Evolutionary conservation across 257 asterid genomes (phyloP).

Genomic region (Asclepias syriaca): DNA sequence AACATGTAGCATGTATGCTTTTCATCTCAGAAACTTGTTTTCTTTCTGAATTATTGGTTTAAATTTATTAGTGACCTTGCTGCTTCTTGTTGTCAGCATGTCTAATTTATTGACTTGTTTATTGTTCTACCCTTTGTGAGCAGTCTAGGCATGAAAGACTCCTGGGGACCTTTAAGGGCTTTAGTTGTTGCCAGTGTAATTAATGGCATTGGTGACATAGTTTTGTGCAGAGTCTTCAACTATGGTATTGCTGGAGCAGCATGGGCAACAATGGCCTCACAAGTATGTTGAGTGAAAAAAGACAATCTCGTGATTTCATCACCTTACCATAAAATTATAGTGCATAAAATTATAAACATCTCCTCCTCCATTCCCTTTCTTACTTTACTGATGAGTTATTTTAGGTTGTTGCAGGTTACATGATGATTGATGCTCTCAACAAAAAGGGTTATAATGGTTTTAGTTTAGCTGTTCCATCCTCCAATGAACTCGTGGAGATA

Average conservation of each 20-base stretch:
- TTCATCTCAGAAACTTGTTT: background rate
- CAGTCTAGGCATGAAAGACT: constrained; percentile 98
- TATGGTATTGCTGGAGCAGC: constrained; percentile 99
- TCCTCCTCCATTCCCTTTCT: background rate
- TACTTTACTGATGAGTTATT: constrained; percentile 13
- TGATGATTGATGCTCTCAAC: constrained; percentile 78
- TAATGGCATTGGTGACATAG: constrained; percentile 84
- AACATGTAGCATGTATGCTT: background rate
- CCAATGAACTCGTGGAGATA: constrained; percentile 58
- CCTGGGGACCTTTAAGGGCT: constrained; percentile 98
- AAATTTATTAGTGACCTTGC: background rate
- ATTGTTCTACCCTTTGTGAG: constrained; percentile 11
- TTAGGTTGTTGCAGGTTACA: constrained; percentile 91
- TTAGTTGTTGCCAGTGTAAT: constrained; percentile 74
- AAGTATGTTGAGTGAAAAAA: constrained; percentile 35
- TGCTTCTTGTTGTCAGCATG: background rate
- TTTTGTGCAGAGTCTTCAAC: constrained; percentile 66
- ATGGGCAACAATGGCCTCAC: constrained; percentile 98
- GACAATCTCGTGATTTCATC: background rate
- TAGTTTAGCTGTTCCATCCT: constrained; percentile 73
- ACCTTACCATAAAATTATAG: constrained; percentile 3
- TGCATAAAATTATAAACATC: background rate
- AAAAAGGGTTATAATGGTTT: constrained; percentile 81
- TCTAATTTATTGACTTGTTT: constrained; percentile 10
- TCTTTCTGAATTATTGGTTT: background rate